Conservation (phyloP, 1,284 basidiomycete genomes). For the Cystobasidium sp. region DNA sequence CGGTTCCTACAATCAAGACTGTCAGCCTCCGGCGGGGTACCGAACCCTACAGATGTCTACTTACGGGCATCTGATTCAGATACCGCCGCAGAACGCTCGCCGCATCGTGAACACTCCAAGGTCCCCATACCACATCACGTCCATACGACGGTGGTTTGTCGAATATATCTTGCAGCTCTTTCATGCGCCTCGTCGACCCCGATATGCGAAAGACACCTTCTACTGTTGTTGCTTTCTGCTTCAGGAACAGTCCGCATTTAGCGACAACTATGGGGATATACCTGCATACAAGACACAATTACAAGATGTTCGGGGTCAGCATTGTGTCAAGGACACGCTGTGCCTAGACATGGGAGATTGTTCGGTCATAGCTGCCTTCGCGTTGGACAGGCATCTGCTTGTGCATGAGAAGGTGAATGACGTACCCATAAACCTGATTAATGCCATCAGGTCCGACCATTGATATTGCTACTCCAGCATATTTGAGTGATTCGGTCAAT, state of each 20-base stretch:
- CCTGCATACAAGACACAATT: constrained; percentile 56
- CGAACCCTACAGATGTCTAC: constrained; percentile 56
- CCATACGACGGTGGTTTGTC: constrained; percentile 88
- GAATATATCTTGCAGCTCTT: constrained; percentile 87
- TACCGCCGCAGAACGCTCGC: constrained; percentile 94
- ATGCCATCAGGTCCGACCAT: constrained; percentile 82
- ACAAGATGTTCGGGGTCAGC: background rate
- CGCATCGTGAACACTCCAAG: constrained; percentile 91
- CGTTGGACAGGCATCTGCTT: too few species aligned
- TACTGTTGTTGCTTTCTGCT: constrained; percentile 91
- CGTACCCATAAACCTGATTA: constrained; percentile 61
- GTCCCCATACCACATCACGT: constrained; percentile 88
- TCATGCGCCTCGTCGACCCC: constrained; percentile 92
- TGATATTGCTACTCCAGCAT: constrained; percentile 91
- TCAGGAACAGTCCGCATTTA: constrained; percentile 90
- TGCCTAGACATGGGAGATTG: background rate
- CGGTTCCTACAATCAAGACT: constrained; percentile 67
- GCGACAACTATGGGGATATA: constrained; percentile 96
- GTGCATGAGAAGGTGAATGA: background rate
- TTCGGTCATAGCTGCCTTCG: too few species aligned
- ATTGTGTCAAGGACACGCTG: background rate
- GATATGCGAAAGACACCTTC: constrained; percentile 93
- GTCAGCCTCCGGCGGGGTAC: background rate
- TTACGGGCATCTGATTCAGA: constrained; percentile 91
- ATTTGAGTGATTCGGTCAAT: constrained; percentile 78